A percentile compares a stretch with the other conserved stretches of the same genome.
Evolutionary conservation across 2,329 filamentous ascomycete genomes (phyloP).

Genomic region (Pestalotiopsis sp.): DNA sequence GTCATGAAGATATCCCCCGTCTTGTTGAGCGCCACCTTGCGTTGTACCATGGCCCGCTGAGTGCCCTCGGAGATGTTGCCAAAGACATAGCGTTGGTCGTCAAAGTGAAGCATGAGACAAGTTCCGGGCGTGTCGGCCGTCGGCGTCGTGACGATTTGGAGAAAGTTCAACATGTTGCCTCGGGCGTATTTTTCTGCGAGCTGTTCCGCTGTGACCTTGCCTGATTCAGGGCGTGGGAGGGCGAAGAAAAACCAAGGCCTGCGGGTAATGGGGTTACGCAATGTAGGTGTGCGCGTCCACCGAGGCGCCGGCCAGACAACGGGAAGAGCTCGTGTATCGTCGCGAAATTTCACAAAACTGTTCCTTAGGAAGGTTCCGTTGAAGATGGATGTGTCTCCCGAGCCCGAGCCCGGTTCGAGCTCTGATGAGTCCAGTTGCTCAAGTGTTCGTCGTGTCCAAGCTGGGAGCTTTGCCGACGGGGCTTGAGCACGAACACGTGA

Average conservation of each 20-base stretch:
- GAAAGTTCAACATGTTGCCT: slow-evolving; percentile 66
- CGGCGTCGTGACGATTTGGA: slow-evolving; percentile 79
- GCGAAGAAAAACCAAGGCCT: neutral
- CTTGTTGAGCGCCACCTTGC: slow-evolving; percentile 64
- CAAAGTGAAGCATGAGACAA: slow-evolving; percentile 75
- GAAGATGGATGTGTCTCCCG: neutral
- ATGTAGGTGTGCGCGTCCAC: neutral
- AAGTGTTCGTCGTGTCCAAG: neutral
- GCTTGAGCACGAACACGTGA: neutral
- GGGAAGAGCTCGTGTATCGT: neutral
- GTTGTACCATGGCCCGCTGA: slow-evolving; percentile 74
- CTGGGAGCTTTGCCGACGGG: neutral
- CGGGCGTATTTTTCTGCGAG: neutral
- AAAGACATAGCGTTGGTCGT: slow-evolving; percentile 81
- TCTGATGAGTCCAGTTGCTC: neutral
- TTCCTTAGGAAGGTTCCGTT: neutral
- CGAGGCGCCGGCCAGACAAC: neutral
- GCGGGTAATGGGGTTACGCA: neutral
- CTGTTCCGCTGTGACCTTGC: neutral
- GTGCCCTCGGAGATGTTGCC: slow-evolving; percentile 83
- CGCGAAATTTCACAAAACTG: neutral
- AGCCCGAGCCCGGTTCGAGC: too few species aligned
- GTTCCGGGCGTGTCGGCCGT: slow-evolving; percentile 88
- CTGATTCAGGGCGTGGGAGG: neutral
- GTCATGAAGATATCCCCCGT: slow-evolving; percentile 81